Evolutionary conservation across 345 rosid species (phyloP).

Genomic region (Populus alba): DNA sequence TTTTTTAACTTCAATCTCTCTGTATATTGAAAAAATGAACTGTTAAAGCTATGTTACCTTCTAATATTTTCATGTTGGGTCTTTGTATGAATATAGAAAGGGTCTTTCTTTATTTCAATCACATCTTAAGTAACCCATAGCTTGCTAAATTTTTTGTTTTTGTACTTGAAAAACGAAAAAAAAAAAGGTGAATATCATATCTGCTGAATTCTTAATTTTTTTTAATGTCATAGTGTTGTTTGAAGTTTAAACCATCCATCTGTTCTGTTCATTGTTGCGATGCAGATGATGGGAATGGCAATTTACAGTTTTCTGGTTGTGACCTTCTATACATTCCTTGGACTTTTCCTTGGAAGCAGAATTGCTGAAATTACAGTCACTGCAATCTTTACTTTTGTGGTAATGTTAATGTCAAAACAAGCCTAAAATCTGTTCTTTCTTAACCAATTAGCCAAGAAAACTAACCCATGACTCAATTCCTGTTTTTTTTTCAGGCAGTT

Average conservation of each 20-base stretch:
- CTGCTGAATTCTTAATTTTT: background rate
- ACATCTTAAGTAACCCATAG: background rate
- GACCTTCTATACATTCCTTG: slow-evolving; percentile 73
- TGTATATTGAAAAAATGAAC: background rate
- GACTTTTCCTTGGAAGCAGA: slow-evolving; percentile 76
- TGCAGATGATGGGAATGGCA: slow-evolving; percentile 82
- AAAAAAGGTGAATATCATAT: background rate
- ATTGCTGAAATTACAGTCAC: slow-evolving; percentile 64
- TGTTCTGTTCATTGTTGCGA: background rate
- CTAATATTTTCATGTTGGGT: background rate
- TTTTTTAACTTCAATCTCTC: background rate
- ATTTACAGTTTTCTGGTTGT: slow-evolving; percentile 63
- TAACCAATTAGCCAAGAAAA: background rate
- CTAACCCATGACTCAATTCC: background rate
- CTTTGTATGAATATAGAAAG: background rate
- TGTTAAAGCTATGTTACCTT: background rate
- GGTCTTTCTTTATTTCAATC: background rate
- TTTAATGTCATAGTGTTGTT: background rate
- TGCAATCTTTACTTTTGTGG: slow-evolving; percentile 63
- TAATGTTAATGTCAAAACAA: slow-evolving; percentile 26
- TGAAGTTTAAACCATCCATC: background rate
- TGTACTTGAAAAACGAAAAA: background rate
- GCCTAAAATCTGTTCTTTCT: background rate
- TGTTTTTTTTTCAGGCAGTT: slow-evolving; percentile 49
- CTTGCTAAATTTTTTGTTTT: background rate